These are phyloP conservation scores for Crucihimalaya himalaica DNA, from an alignment of 345 rosid species.

Conservation along the genomic window DNA sequence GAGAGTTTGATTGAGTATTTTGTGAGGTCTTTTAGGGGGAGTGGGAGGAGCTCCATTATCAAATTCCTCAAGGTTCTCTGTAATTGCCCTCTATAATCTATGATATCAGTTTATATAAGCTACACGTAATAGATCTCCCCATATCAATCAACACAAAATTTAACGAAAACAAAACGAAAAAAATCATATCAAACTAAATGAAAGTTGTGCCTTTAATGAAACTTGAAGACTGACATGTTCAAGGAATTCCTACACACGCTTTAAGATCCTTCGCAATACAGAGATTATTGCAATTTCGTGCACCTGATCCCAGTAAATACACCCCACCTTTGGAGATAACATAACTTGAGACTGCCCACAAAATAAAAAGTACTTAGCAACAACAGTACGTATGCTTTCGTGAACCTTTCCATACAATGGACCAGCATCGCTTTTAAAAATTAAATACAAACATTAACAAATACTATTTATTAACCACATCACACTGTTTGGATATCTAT, in stretches of 20 bases:
- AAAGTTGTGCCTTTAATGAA: conserved; percentile 16
- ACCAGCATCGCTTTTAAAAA: neutral
- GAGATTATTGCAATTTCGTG: conserved; percentile 78
- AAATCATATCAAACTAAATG: neutral
- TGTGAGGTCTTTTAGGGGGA: too few relatives aligned
- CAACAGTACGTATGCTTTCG: neutral
- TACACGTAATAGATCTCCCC: too few relatives aligned
- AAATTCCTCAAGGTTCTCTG: too few relatives aligned
- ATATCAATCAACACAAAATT: neutral
- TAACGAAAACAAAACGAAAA: neutral
- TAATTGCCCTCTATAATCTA: too few relatives aligned
- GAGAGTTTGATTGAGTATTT: too few relatives aligned
- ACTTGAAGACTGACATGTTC: conserved; percentile 61
- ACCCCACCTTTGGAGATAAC: conserved; percentile 80
- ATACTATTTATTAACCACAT: neutral
- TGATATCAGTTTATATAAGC: too few relatives aligned
- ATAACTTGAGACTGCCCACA: conserved; percentile 78
- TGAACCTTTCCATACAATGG: conserved; percentile 25
- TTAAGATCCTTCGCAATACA: conserved; percentile 72
- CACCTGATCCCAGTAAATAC: conserved; percentile 91
- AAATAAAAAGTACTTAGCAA: conserved; percentile 25
- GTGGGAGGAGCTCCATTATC: too few relatives aligned
- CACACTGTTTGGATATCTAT: neutral
- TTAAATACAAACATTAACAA: conserved; percentile 2
- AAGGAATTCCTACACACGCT: conserved; percentile 72